These are phyloP conservation scores for Rutidosis leptorrhynchoides DNA, from an alignment of 129 eudicot genomes.

Conservation along the genomic window DNA sequence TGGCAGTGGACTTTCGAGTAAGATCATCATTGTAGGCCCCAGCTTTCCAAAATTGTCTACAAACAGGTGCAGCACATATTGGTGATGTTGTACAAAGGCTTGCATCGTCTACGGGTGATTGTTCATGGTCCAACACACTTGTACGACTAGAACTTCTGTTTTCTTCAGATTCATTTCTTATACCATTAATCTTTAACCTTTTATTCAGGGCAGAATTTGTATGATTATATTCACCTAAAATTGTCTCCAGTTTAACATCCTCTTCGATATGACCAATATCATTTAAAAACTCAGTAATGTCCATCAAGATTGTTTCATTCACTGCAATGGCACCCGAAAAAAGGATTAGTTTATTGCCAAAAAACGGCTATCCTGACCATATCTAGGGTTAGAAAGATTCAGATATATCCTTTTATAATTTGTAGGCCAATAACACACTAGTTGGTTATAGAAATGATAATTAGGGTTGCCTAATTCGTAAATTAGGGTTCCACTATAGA, in stretches of 20 bases:
- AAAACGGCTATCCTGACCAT: not conserved
- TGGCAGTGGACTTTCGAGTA: constrained; percentile 38
- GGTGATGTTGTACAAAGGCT: constrained; percentile 58
- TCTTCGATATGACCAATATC: constrained; percentile 38
- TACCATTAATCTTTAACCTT: constrained; percentile 27
- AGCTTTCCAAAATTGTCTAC: constrained; percentile 95
- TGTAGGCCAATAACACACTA: no score
- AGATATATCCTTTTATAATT: no score
- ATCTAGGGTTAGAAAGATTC: no score
- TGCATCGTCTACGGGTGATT: constrained; percentile 51
- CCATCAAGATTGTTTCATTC: constrained; percentile 38
- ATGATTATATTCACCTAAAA: constrained; percentile 9
- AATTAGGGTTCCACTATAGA: no score
- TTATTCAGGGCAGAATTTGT: constrained; percentile 5
- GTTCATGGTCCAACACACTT: constrained; percentile 44
- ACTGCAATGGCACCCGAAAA: constrained; percentile 28
- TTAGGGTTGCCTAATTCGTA: no score
- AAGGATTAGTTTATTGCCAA: not conserved
- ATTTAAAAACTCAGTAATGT: constrained; percentile 33
- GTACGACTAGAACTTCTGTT: constrained; percentile 44
- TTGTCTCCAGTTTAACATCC: constrained; percentile 43
- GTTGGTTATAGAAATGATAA: no score
- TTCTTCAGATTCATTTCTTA: constrained; percentile 49
- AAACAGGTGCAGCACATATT: constrained; percentile 70
- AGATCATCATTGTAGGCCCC: constrained; percentile 64